Conservation (phyloP, 2,329 filamentous ascomycete genomes). For the Diplocarpon mali region DNA sequence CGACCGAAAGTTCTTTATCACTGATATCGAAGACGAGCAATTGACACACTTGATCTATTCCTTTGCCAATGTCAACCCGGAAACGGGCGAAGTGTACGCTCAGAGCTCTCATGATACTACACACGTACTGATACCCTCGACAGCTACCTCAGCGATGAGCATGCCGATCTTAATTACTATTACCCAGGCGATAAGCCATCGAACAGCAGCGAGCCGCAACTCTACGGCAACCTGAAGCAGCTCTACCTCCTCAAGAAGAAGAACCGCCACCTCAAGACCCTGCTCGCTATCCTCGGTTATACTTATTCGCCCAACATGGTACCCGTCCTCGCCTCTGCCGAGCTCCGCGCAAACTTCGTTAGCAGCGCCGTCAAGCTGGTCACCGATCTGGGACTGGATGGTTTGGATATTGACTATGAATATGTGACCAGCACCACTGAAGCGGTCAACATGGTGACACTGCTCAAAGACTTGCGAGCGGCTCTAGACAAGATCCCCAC, state of each 20-base stretch:
- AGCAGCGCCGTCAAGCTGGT: conserved; percentile 7
- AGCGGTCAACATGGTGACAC: conserved; percentile 28
- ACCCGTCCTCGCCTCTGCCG: conserved; percentile 47
- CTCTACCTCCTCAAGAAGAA: conserved; percentile 64
- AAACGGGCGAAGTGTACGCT: conserved; percentile 37
- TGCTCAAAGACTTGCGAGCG: conserved; percentile 21
- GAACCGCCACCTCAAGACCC: conserved; percentile 64
- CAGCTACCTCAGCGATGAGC: conserved; percentile 38
- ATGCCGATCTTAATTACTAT: conserved; percentile 60
- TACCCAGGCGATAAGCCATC: conserved; percentile 45
- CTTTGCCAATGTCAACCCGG: conserved; percentile 61
- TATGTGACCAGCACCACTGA: conserved; percentile 8
- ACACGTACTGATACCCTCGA: background rate
- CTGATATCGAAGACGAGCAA: conserved; percentile 54
- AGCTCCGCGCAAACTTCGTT: conserved; percentile 25
- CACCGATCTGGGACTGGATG: conserved; percentile 13
- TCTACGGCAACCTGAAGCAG: conserved; percentile 72
- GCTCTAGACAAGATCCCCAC: conserved; percentile 37
- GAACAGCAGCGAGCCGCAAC: conserved; percentile 59
- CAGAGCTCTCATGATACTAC: background rate
- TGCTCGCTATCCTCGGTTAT: conserved; percentile 75
- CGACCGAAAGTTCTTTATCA: conserved; percentile 43
- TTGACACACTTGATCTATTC: conserved; percentile 69
- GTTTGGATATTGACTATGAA: conserved; percentile 17
- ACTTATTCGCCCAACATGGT: conserved; percentile 70